Conservation (phyloP, 2,329 filamentous ascomycete genomes). For the Claviceps sp. region DNA sequence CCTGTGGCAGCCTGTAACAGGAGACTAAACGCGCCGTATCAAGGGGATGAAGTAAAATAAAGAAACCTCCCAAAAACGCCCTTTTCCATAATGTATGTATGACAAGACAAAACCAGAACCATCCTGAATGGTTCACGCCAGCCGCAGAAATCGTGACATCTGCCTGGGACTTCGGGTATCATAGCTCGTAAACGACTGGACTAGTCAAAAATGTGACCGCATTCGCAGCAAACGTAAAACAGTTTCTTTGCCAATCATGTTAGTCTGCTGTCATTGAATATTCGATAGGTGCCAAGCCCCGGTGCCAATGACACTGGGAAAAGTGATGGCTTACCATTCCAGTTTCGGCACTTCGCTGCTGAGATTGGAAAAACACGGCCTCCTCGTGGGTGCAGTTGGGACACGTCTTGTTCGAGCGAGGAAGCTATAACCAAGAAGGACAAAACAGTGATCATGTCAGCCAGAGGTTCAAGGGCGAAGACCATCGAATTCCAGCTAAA, state of each 20-base stretch:
- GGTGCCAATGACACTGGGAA: not conserved
- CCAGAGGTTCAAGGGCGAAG: slow-evolving; percentile 19
- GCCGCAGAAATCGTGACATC: not conserved
- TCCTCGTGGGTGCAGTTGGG: slow-evolving; percentile 75
- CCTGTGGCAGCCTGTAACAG: not conserved
- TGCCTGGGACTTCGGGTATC: slow-evolving; percentile 1
- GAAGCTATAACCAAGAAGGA: slow-evolving; percentile 52
- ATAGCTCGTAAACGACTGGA: slow-evolving; percentile 2
- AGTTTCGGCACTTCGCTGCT: slow-evolving; percentile 91
- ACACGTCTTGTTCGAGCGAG: slow-evolving; percentile 75
- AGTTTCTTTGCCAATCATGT: slow-evolving; percentile 53
- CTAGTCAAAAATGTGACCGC: slow-evolving; percentile 71
- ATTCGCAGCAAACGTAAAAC: slow-evolving; percentile 88
- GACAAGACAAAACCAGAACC: not conserved
- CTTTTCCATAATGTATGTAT: not conserved
- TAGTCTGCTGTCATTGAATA: slow-evolving; percentile 5
- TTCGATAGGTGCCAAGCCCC: not conserved
- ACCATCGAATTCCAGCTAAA: slow-evolving; percentile 14
- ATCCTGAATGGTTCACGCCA: not conserved
- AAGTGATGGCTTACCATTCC: slow-evolving; percentile 65
- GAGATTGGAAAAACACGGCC: slow-evolving; percentile 97
- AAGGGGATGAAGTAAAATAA: not conserved
- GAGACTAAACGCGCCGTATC: not conserved
- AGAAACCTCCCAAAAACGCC: not conserved
- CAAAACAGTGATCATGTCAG: slow-evolving; percentile 26